Conservation (phyloP, 495 filamentous ascomycete genomes). For the Penicillium samsonianum region DNA sequence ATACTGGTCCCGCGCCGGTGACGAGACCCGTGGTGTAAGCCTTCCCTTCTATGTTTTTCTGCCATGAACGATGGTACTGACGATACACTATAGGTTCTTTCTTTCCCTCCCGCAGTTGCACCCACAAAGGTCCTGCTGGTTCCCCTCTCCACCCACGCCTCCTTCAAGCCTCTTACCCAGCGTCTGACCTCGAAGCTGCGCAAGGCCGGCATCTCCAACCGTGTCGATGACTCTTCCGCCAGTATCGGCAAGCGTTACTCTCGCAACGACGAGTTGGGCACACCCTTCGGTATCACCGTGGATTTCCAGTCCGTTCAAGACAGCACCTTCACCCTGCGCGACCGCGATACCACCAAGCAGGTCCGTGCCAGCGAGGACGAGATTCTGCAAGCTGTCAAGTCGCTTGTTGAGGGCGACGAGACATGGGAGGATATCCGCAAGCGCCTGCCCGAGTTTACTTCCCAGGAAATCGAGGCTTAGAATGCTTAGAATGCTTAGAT, state of each 20-base stretch:
- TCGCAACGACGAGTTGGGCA: conserved; percentile 67
- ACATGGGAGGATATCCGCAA: conserved; percentile 63
- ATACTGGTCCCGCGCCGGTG: conserved; percentile 70
- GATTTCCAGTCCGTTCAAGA: conserved; percentile 72
- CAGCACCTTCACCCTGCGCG: conserved; percentile 65
- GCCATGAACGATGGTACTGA: conserved; percentile 7
- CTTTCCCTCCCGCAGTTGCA: conserved; percentile 64
- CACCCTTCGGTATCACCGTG: conserved; percentile 66
- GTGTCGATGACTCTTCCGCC: conserved; percentile 65
- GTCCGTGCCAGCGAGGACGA: conserved; percentile 67
- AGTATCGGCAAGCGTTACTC: conserved; percentile 71
- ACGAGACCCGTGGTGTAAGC: conserved; percentile 65
- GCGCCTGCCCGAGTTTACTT: conserved; percentile 66
- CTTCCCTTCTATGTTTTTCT: conserved; percentile 1
- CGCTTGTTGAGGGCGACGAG: conserved; percentile 61
- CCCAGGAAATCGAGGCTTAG: conserved; percentile 63
- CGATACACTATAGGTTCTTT: conserved; percentile 54
- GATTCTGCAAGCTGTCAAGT: conserved; percentile 61
- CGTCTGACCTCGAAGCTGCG: conserved; percentile 55
- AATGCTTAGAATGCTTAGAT: conserved; percentile 13
- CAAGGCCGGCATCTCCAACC: conserved; percentile 59
- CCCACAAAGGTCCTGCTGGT: conserved; percentile 72
- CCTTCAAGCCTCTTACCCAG: conserved; percentile 59
- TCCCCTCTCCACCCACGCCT: conserved; percentile 58
- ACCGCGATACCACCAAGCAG: conserved; percentile 67